Base-by-base conservation (phyloP, 345 rosid genomes). In the Draba incana region DNA sequence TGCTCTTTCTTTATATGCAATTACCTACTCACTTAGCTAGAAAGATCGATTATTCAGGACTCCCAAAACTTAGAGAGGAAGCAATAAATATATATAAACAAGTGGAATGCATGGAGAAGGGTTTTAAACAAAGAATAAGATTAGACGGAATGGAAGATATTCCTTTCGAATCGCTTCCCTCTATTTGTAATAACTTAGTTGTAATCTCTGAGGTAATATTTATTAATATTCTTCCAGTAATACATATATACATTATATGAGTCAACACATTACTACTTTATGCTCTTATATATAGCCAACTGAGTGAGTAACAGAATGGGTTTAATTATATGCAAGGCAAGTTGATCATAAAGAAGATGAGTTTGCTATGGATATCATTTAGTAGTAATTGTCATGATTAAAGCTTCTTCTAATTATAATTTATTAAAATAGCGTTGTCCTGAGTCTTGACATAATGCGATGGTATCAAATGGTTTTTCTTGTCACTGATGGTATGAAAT, bases 111-210 rank as follows among this genome's bases (percentile, higher is more conserved):
- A 52, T 38, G 66, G 44, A 76, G 68, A 59, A 35, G 66, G 65
- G 45, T 49, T 57, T 65, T 57, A 73, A 41, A 72, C 66, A 42
- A 50, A 58, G 46, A 37, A 66, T 37, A 61, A 30, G 52, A 68
- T 68, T 60, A 74, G 57, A 68, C 57, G 23, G 46, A 58, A 50
- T 46, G 47, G 77, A 85, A 83, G 83, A 81, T 87, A 87, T 86
- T 80, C 87, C 79, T 58, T 63, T 74, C 70, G 82, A 77, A 83
- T 85, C 83, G 72, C 83, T 77, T 78, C 84, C 74, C 78, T 77
- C 48, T 72, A 16, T 31, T 35, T 35, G 69, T 64, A 39, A 66
- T 31, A 42, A 45, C 64, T 69, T 54, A 47, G 69, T 68, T 68
- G 75, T 76, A 60, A 75, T 76, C 77, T 78, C 43, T 56, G 47